phyloP scores from a whole-genome alignment of 2,329 filamentous ascomycete genomes.

The Exophiala alcalophila region DNA sequence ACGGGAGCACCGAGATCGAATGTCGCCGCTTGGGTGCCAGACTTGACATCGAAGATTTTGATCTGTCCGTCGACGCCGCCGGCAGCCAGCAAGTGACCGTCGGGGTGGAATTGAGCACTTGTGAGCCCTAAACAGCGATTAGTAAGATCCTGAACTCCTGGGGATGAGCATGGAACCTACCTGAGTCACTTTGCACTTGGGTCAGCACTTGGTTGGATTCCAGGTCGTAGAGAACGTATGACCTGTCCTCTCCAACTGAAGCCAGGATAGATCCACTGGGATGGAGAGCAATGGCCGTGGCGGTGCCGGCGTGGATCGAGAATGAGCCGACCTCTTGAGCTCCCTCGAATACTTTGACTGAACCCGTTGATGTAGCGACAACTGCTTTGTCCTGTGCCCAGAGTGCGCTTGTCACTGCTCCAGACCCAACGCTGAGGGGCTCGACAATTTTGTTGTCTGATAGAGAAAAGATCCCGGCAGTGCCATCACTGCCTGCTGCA shows the following conservation, averaged over 20 bases:
- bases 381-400: constrained; percentile 64
- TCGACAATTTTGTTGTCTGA: constrained; percentile 71
- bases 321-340: constrained; percentile 68
- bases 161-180: constrained; percentile 52
- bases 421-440: constrained; percentile 46
- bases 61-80: constrained; percentile 78
- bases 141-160: constrained; percentile 15
- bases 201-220: constrained; percentile 64
- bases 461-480: constrained; percentile 75
- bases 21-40: constrained; percentile 69
- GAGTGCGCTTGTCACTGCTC: constrained; percentile 63
- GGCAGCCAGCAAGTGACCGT: constrained; percentile 88
- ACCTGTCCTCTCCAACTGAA: constrained; percentile 88
- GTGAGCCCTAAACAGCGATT: constrained; percentile 64
- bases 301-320: constrained; percentile 77
- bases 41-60: constrained; percentile 84
- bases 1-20: constrained; percentile 66
- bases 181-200: constrained; percentile 74
- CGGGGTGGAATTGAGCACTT: constrained; percentile 84
- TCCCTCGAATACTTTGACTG: constrained; percentile 71
- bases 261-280: constrained; percentile 79
- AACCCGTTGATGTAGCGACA: constrained; percentile 70
- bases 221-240: constrained; percentile 85
- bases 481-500: constrained; percentile 71
- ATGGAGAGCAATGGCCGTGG: constrained; percentile 74